Evolutionary conservation across 768 basidiomycete genomes (phyloP), one percentile per base, ranked within the genome.

Genomic region (Termitomyces sp.): DNA sequence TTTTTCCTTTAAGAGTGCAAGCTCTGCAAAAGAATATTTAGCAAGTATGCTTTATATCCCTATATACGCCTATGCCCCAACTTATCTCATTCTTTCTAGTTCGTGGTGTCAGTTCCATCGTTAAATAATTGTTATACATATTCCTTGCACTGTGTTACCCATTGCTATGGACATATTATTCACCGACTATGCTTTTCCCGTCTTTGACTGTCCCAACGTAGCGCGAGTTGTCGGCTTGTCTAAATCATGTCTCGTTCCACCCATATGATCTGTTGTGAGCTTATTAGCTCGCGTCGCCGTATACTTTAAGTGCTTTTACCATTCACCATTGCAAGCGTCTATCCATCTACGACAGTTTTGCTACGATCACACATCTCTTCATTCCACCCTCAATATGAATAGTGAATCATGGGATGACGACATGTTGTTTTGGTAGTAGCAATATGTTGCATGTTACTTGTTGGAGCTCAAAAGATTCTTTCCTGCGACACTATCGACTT

Each of bases 1-100:
- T 35, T 18, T 13, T 52, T n/a, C n/a, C 16, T 26, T 16, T 45
- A 13, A 90, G 88, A 90, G 84, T 62, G 67, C 81, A 1, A 81
- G 87, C 56, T 79, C 82, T 5, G 88, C 88, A 10, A 90, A 90
- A 64, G 89, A 91, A 33, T 89, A 91, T 68, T 74, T 92, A 8
- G 78, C 86, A 22, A 86, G 79, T 85, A 33, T 60, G 80, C 65
- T 28, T 22, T 26, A 32, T 46, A 35, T 46, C 7, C 1, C n/a
- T 24, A n/a, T 32, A 16, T 7, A 18, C 32, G 11, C 33, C 36
- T 22, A 38, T 28, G 2, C 6, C 45, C 26, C 40, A 41, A 41
- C 40, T 24, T 2, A 55, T 48, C 20, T 33, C 22, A 40, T 48
- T 6, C 16, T 43, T 20, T 50, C 36, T 53, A 65, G 66, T 70